These are phyloP conservation scores for Myxozyma melibiosi DNA, from an alignment of 805 yeast genomes.

Conservation along the genomic window DNA sequence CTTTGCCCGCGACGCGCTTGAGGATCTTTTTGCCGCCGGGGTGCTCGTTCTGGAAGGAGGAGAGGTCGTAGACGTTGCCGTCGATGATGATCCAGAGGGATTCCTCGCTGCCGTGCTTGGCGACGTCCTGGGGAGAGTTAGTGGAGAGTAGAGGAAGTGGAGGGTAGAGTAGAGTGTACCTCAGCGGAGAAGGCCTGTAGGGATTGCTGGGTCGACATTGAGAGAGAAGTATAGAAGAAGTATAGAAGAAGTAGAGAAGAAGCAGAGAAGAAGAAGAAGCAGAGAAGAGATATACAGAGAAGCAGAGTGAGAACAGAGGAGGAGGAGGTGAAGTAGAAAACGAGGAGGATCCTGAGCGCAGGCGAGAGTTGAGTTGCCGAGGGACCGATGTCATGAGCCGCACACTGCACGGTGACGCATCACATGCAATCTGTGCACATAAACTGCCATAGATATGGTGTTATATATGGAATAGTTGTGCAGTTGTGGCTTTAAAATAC, in stretches of 20 bases:
- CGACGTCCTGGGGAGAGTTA: conserved; percentile 53
- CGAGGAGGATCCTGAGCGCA: not conserved
- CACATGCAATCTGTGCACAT: not conserved
- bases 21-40: conserved; percentile 82
- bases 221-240: not conserved
- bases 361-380: conserved; percentile 3
- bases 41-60: conserved; percentile 71
- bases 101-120: conserved; percentile 69
- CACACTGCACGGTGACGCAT: conserved; percentile 10
- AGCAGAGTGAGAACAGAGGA: not conserved
- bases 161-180: conserved; percentile 3
- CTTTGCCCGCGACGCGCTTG: conserved; percentile 71
- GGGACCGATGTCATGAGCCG: conserved; percentile 1
- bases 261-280: not conserved
- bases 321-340: not conserved
- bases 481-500: no score
- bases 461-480: not conserved
- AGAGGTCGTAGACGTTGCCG: conserved; percentile 71
- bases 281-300: not conserved
- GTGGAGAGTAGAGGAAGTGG: not conserved
- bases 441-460: not conserved
- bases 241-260: not conserved
- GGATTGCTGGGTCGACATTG: conserved; percentile 18
- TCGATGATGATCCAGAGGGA: conserved; percentile 85
- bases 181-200: conserved; percentile 20